Conservation (phyloP, 176 grass and related monocot genomes). For the maize (Zea mays) region Zm-B73-REFERENCE-NAM-5.0 NC_050104.1:28848001-28848500, state of each 20-base stretch:
- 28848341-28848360: slow-evolving; percentile 34
- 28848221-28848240: slow-evolving; percentile 92
- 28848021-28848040: slow-evolving; percentile 90
- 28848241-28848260: slow-evolving; percentile 79
- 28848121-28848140: not conserved
- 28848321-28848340: slow-evolving; percentile 69
- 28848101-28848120: not conserved
- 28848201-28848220: slow-evolving; percentile 72
- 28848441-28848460: not conserved
- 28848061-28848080: slow-evolving; percentile 57
- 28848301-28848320: slow-evolving; percentile 74
- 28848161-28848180: not conserved
- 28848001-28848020: slow-evolving; percentile 88
- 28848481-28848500: not conserved
- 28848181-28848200: slow-evolving; percentile 95
- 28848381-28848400: not conserved
- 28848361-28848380: not conserved
- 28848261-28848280: slow-evolving; percentile 72
- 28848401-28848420: not conserved
- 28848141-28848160: slow-evolving; percentile 3
- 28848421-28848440: not conserved
- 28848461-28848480: not conserved
- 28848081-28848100: not conserved
- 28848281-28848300: slow-evolving; percentile 77
- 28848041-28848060: slow-evolving; percentile 76